A percentile compares a stretch with the other conserved stretches of the same genome.
phyloP scores from a whole-genome alignment of 441 rosid genomes.

The Eutrema salsugineum region DNA sequence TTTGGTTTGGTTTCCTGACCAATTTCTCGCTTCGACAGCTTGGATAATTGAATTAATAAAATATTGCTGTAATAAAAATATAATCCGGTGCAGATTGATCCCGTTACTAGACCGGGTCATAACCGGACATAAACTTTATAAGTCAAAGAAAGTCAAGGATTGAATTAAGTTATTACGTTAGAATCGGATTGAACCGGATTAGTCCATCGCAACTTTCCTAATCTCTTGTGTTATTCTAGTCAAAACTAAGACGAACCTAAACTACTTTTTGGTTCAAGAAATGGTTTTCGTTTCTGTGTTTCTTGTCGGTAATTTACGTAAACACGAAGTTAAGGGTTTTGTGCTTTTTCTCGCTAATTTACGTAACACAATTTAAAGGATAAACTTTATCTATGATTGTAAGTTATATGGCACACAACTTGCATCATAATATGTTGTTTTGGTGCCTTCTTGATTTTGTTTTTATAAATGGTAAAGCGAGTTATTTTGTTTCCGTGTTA shows the following conservation, averaged over 20 bases:
- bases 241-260: not conserved
- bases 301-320: not conserved
- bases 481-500: conserved; percentile 16
- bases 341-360: not conserved
- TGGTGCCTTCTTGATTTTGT: conserved; percentile 18
- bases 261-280: not conserved
- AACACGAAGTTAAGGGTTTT: not conserved
- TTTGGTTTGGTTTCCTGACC: not conserved
- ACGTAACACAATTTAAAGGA: not conserved
- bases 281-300: not conserved
- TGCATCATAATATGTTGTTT: conserved; percentile 19
- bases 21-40: not conserved
- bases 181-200: not conserved
- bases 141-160: not conserved
- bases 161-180: not conserved
- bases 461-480: conserved; percentile 11
- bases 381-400: not conserved
- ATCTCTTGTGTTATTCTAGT: not conserved
- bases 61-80: no score
- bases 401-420: conserved; percentile 10
- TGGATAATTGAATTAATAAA: not conserved
- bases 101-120: not conserved
- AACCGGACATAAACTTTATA: not conserved
- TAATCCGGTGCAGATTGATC: not conserved
- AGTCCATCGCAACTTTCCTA: not conserved